Percentiles rank a stretch among this genome's conserved stretches.
phyloP scores from a whole-genome alignment of 2,329 filamentous ascomycete species.

The Cladophialophora bantiana region DNA sequence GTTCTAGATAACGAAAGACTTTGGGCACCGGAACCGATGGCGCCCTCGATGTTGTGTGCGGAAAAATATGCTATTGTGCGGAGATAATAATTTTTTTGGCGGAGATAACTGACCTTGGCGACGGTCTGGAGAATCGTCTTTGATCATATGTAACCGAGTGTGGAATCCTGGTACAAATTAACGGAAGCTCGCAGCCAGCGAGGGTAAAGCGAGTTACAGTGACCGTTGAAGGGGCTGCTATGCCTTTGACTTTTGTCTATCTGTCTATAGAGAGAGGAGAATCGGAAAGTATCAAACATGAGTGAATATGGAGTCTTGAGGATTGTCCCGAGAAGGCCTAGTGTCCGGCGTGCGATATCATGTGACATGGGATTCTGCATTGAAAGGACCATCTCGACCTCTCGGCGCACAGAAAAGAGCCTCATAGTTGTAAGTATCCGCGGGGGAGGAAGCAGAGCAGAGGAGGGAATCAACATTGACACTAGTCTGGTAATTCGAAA shows the following conservation, averaged over 20 bases:
- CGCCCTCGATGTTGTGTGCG: not conserved
- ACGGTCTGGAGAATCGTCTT: not conserved
- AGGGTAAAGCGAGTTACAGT: not conserved
- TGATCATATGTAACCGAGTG: no score
- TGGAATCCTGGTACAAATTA: no score
- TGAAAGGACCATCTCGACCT: no score
- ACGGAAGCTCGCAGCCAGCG: no score
- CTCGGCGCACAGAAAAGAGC: no score
- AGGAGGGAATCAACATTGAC: no score
- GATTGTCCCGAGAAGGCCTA: not conserved
- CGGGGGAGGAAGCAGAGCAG: no score
- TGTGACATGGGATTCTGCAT: no score
- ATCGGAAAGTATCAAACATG: not conserved
- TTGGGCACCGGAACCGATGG: not conserved
- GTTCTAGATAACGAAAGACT: not conserved
- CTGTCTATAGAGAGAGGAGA: not conserved
- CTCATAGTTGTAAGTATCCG: no score
- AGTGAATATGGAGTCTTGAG: not conserved
- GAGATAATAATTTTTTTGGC: not conserved
- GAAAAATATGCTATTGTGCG: not conserved
- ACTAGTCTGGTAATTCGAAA: no score
- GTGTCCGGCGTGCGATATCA: not conserved
- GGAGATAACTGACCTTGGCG: slow-evolving; percentile 1
- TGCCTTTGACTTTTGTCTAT: not conserved
- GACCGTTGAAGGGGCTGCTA: not conserved